These are phyloP conservation scores for Trichoderma orchidacearum DNA, from an alignment of 495 filamentous ascomycete genomes.

Conservation along the genomic window DNA sequence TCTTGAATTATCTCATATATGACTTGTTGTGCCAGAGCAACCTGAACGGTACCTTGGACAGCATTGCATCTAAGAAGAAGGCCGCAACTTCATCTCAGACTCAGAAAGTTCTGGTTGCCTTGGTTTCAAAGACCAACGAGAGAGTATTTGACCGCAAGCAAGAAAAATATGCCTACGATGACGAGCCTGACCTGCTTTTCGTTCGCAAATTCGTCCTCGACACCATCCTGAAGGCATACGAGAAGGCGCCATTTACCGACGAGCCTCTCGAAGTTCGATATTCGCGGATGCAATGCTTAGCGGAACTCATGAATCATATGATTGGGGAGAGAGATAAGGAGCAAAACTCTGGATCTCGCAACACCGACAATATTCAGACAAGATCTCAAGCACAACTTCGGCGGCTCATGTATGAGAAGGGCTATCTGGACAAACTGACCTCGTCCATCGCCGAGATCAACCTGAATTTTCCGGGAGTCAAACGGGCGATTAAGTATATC, in stretches of 20 bases:
- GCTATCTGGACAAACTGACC: constrained; percentile 77
- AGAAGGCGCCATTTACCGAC: constrained; percentile 64
- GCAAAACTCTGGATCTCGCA: constrained; percentile 23
- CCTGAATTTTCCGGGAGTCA: constrained; percentile 83
- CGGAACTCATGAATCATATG: constrained; percentile 88
- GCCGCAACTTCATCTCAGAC: constrained; percentile 72
- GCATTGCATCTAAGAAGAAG: constrained; percentile 67
- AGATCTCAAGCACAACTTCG: constrained; percentile 61
- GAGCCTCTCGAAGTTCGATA: constrained; percentile 83
- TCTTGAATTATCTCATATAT: constrained; percentile 86
- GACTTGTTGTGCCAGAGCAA: constrained; percentile 69
- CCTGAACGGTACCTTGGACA: constrained; percentile 54
- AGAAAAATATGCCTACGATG: constrained; percentile 48
- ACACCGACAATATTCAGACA: constrained; percentile 15
- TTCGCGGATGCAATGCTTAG: constrained; percentile 66
- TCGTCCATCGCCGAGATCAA: constrained; percentile 93
- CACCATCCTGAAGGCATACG: constrained; percentile 82
- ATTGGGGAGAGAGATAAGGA: constrained; percentile 62
- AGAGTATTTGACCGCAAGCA: constrained; percentile 33
- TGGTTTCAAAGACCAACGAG: constrained; percentile 81
- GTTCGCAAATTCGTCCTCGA: constrained; percentile 91
- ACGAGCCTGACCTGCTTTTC: constrained; percentile 79
- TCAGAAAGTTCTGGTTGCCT: constrained; percentile 66
- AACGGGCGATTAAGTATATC: constrained; percentile 91
- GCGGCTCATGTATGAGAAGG: constrained; percentile 95